phyloP scores from a whole-genome alignment of 2,329 filamentous ascomycete genomes.

The Rhynchosporium graminicola region DNA sequence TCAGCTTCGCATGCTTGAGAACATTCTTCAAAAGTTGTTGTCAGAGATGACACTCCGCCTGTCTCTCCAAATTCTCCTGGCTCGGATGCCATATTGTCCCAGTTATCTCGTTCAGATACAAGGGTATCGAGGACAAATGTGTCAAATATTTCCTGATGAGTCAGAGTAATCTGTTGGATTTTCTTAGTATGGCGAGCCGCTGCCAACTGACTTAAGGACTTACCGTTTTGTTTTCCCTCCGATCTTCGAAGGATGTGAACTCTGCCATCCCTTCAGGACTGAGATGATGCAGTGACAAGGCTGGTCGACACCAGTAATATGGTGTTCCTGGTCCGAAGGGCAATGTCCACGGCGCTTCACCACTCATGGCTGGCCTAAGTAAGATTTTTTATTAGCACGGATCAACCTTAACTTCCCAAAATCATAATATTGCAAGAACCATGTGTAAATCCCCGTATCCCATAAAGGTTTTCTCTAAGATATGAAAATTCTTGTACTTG shows the following conservation, averaged over 20 bases:
- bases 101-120: slow-evolving; percentile 37
- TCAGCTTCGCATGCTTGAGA: slow-evolving; percentile 48
- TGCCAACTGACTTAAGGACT: not conserved
- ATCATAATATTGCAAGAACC: too few species aligned
- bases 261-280: slow-evolving; percentile 43
- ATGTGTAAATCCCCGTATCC: too few species aligned
- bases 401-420: too few species aligned
- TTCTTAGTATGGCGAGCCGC: not conserved
- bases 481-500: slow-evolving; percentile 64
- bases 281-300: slow-evolving; percentile 58
- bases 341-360: slow-evolving; percentile 54
- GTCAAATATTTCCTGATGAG: slow-evolving; percentile 52
- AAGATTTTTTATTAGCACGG: too few species aligned
- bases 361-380: slow-evolving; percentile 52
- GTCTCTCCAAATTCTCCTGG: slow-evolving; percentile 21
- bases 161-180: not conserved
- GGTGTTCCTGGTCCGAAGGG: slow-evolving; percentile 47
- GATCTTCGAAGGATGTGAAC: slow-evolving; percentile 49
- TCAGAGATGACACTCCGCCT: slow-evolving; percentile 7
- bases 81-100: slow-evolving; percentile 51
- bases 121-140: slow-evolving; percentile 49
- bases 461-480: slow-evolving; percentile 57
- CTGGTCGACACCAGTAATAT: slow-evolving; percentile 54
- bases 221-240: slow-evolving; percentile 20
- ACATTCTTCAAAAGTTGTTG: slow-evolving; percentile 47